Evolutionary conservation across 2,329 filamentous ascomycete species (phyloP).

Genomic region (Berkeleyomyces rouxiae): DNA sequence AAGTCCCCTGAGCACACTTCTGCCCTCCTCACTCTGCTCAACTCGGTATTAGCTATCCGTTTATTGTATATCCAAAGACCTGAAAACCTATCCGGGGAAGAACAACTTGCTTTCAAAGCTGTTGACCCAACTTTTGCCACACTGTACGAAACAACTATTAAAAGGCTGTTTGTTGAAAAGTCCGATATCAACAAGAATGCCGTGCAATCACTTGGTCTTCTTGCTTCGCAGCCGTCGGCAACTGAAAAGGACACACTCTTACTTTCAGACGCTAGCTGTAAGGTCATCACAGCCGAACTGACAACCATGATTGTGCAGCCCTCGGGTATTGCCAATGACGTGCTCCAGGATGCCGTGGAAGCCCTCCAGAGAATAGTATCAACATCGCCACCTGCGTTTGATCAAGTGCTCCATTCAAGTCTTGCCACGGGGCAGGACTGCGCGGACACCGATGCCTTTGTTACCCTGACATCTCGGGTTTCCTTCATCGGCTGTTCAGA

Average conservation of each 20-base stretch:
- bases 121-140: slow-evolving; percentile 24
- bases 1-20: slow-evolving; percentile 33
- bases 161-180: slow-evolving; percentile 21
- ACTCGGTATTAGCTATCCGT: slow-evolving; percentile 33
- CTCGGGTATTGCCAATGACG: slow-evolving; percentile 20
- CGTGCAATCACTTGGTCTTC: slow-evolving; percentile 29
- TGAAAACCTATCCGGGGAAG: slow-evolving; percentile 21
- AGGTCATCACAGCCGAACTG: slow-evolving; percentile 22
- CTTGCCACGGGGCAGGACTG: background rate
- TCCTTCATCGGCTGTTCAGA: slow-evolving; percentile 34
- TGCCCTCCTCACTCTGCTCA: slow-evolving; percentile 35
- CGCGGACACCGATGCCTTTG: slow-evolving; percentile 18
- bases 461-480: slow-evolving; percentile 27
- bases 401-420: slow-evolving; percentile 15
- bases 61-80: slow-evolving; percentile 22
- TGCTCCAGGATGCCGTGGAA: slow-evolving; percentile 27
- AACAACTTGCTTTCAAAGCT: slow-evolving; percentile 23
- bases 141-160: slow-evolving; percentile 22
- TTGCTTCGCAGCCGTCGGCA: slow-evolving; percentile 26
- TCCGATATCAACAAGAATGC: slow-evolving; percentile 28
- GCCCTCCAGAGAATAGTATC: slow-evolving; percentile 25
- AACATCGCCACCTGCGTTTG: slow-evolving; percentile 23
- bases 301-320: slow-evolving; percentile 18
- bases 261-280: slow-evolving; percentile 21
- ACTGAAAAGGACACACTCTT: slow-evolving; percentile 19